These are phyloP conservation scores for Colletotrichum echinochloae DNA, from an alignment of 2,329 filamentous ascomycete species.

Conservation along the genomic window DNA sequence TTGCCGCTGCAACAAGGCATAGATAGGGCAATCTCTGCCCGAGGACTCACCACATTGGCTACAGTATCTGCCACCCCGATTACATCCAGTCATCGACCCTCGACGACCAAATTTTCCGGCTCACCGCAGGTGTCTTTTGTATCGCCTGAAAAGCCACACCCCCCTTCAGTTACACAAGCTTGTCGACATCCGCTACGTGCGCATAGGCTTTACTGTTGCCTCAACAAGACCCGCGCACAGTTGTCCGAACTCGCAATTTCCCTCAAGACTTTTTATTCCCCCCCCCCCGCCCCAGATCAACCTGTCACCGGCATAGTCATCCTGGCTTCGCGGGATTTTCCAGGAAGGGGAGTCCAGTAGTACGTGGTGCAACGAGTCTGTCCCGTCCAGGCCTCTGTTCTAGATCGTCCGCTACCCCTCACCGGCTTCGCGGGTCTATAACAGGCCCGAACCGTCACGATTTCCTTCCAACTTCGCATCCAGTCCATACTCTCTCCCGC, in stretches of 20 bases:
- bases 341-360: conserved; percentile 29
- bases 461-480: conserved; percentile 63
- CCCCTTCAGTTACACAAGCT: conserved; percentile 20
- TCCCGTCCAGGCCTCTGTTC: conserved; percentile 22
- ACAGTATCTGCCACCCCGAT: not conserved
- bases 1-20: not conserved
- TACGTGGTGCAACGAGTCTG: conserved; percentile 26
- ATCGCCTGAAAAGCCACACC: conserved; percentile 15
- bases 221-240: conserved; percentile 25
- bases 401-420: conserved; percentile 20
- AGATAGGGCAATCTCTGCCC: not conserved
- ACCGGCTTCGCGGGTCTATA: conserved; percentile 49
- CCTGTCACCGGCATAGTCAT: conserved; percentile 22
- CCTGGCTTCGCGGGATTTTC: conserved; percentile 24
- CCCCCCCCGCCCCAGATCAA: not conserved
- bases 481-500: conserved; percentile 63
- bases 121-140: conserved; percentile 28
- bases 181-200: conserved; percentile 21
- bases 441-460: conserved; percentile 60
- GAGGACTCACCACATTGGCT: not conserved
- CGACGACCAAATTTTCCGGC: conserved; percentile 5
- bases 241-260: conserved; percentile 7
- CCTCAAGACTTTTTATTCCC: conserved; percentile 34
- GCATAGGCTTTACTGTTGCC: conserved; percentile 24
- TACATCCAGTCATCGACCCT: conserved; percentile 6